These are phyloP conservation scores for Microdochium bolleyi DNA, from an alignment of 2,329 filamentous ascomycete genomes.

Conservation along the genomic window DNA sequence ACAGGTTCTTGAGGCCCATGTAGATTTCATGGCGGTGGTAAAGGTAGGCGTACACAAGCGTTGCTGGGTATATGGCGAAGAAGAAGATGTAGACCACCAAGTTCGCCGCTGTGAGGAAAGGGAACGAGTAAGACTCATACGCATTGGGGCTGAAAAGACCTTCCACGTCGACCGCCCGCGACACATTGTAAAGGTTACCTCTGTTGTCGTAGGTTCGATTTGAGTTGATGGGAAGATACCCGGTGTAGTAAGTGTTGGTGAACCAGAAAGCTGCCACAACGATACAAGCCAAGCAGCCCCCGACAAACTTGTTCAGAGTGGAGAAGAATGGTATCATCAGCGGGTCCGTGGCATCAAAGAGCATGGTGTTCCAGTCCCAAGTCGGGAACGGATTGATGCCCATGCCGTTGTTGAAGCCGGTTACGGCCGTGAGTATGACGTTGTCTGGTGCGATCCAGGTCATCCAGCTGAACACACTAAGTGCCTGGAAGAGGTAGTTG, in stretches of 20 bases:
- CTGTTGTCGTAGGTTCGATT: conserved; percentile 43
- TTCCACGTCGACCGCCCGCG: conserved; percentile 15
- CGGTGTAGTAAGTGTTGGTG: conserved; percentile 47
- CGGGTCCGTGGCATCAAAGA: conserved; percentile 12
- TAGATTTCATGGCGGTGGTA: conserved; percentile 44
- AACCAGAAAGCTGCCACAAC: conserved; percentile 51
- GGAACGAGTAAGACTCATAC: conserved; percentile 42
- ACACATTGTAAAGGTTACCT: conserved; percentile 37
- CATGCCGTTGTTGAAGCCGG: conserved; percentile 23
- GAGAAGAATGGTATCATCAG: conserved; percentile 39
- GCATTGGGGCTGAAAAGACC: conserved; percentile 35
- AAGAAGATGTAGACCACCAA: conserved; percentile 46
- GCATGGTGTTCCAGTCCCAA: conserved; percentile 29
- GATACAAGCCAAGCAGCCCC: conserved; percentile 45
- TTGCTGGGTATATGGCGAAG: conserved; percentile 46
- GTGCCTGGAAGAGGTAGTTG: conserved; percentile 35
- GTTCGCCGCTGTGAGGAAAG: conserved; percentile 40
- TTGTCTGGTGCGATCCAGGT: conserved; percentile 39
- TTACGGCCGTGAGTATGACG: conserved; percentile 18
- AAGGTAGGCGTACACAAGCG: conserved; percentile 39
- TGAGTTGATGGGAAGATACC: conserved; percentile 40
- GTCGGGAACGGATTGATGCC: conserved; percentile 27
- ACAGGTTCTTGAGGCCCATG: conserved; percentile 38
- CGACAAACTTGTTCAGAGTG: conserved; percentile 54
- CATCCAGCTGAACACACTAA: conserved; percentile 42